phyloP scores from a whole-genome alignment of 305 asterid species.

The Fraxinus sp. region DNA sequence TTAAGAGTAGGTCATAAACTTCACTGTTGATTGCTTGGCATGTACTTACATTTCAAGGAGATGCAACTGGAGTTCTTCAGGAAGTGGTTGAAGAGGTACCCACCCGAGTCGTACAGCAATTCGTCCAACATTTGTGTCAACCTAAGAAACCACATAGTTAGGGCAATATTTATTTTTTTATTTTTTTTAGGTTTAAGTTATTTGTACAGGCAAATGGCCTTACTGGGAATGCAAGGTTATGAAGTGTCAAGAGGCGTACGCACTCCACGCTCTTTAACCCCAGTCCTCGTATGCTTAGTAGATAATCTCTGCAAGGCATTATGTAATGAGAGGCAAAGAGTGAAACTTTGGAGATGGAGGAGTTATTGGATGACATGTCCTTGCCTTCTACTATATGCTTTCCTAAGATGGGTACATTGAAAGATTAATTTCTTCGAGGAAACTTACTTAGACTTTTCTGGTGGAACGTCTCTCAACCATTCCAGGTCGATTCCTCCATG shows the following conservation, averaged over 20 bases:
- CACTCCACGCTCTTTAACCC: conserved; percentile 96
- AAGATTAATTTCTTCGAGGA: conserved; percentile 8
- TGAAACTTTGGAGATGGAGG: neutral
- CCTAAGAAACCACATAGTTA: conserved; percentile 51
- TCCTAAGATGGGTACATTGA: conserved; percentile 1
- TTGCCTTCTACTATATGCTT: conserved; percentile 12
- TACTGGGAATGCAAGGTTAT: conserved; percentile 90
- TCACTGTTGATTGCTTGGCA: conserved; percentile 14
- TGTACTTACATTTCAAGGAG: conserved; percentile 82
- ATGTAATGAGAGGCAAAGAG: conserved; percentile 15
- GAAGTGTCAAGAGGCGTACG: conserved; percentile 85
- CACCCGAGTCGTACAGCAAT: conserved; percentile 97
- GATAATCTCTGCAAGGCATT: conserved; percentile 67
- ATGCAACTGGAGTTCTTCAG: conserved; percentile 90
- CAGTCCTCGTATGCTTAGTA: conserved; percentile 77
- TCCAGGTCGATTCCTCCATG: conserved; percentile 84
- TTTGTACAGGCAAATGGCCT: conserved; percentile 32
- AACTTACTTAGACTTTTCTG: conserved; percentile 72
- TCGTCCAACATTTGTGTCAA: conserved; percentile 96
- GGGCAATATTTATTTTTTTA: conserved; percentile 15
- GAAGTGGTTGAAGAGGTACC: conserved; percentile 98
- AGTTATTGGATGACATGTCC: neutral
- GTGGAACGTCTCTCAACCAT: conserved; percentile 80
- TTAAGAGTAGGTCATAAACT: conserved; percentile 19
- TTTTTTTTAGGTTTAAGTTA: conserved; percentile 23